Base-by-base conservation (phyloP, 257 asterid species). In the Rehmannia glutinosa region DNA sequence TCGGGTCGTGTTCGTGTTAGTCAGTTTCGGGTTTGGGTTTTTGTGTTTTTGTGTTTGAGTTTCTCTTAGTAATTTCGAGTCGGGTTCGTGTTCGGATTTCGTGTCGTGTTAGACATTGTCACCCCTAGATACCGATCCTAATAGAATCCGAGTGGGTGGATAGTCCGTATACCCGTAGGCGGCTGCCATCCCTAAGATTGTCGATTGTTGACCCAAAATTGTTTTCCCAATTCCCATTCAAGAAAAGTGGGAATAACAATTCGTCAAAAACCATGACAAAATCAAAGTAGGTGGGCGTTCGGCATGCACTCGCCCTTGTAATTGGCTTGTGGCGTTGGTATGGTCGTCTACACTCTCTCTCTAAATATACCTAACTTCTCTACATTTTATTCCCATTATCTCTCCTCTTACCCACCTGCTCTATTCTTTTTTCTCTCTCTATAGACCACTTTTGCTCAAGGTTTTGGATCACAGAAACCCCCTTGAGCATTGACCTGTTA, bases 301-400 rank as follows among this genome's bases (percentile, higher is more conserved):
- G 83, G 83, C 77, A 46, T 59, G 77, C 77, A 76, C 77, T 15
- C 78, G 70, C 64, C 52, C 45, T 16, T 35, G 25, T 16, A 38
- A 7, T 13, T 42, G 75, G 79, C 81, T 66, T 59, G 81, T 75
- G 81, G 71, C 71, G 59, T 66, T 21, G 54, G 50, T 41, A 33
- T 16, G 65, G 35, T 28, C 68, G 43, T 46, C 62, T 13, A 3
- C 69, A 8, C 9, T 46, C 45, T 69, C 76, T 73, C 52, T 68
- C 56, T 54, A 60, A 35, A 58, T 51, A 19, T 75, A 16, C 73
- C 50, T 9, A 32, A 25, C n/a, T 57, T 52, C 21, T 60, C 7
- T 43, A 3, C 63, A 20, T 24, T 35, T 52, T 10, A 33, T 27
- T 58, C 25, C 50, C 38, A 16, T 47, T 43, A 24, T 6, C 27